Evolutionary conservation across 2,329 filamentous ascomycete species (phyloP).

Genomic region (Cladosporium austrohemisphaericum): DNA sequence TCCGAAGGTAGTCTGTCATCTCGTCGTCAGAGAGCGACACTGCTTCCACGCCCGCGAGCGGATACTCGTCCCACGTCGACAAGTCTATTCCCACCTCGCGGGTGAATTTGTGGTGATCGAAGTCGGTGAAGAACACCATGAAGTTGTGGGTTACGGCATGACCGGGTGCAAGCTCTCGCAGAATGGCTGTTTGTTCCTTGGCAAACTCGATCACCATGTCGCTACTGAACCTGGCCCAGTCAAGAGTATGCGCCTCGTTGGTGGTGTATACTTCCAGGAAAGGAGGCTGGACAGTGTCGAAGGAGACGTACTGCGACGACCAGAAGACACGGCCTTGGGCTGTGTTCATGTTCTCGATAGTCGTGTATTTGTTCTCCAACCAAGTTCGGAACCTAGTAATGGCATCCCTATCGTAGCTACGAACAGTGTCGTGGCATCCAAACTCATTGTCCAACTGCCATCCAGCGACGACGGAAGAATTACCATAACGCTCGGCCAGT

Average conservation of each 20-base stretch:
- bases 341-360: conserved; percentile 26
- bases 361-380: conserved; percentile 24
- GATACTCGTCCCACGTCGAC: conserved; percentile 23
- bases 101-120: conserved; percentile 25
- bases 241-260: conserved; percentile 25
- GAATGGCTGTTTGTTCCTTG: conserved; percentile 22
- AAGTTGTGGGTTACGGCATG: conserved; percentile 25
- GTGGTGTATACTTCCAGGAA: conserved; percentile 26
- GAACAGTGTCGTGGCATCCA: conserved; percentile 26
- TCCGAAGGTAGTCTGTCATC: conserved; percentile 22
- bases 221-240: conserved; percentile 26
- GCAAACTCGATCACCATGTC: conserved; percentile 27
- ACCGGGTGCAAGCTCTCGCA: conserved; percentile 20
- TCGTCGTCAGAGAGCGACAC: conserved; percentile 19
- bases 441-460: conserved; percentile 28
- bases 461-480: conserved; percentile 20
- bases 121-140: conserved; percentile 24
- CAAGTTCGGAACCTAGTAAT: conserved; percentile 23
- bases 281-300: conserved; percentile 24
- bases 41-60: conserved; percentile 20
- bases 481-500: conserved; percentile 25
- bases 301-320: conserved; percentile 24
- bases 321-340: conserved; percentile 26
- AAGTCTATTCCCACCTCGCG: conserved; percentile 25
- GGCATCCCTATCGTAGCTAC: conserved; percentile 25